Percentiles rank a stretch among this genome's conserved stretches.
phyloP scores from a whole-genome alignment of 1,139 yeast genomes.

The Kodamaea sp. region DNA sequence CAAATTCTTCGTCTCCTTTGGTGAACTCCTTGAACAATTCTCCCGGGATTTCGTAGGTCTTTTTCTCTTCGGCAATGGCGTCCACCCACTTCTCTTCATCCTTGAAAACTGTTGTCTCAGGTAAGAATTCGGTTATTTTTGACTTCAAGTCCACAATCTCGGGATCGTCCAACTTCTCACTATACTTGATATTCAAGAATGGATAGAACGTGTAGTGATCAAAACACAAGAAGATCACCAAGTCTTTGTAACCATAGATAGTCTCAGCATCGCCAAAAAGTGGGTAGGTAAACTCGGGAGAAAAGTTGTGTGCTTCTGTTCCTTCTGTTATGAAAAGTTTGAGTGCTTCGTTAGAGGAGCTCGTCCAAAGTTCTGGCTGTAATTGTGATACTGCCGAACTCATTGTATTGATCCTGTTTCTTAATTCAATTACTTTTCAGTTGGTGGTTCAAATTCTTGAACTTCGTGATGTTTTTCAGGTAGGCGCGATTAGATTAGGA shows the following conservation, averaged over 20 bases:
- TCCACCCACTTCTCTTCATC: constrained; percentile 72
- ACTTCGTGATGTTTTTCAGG: too few species aligned
- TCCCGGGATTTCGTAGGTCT: constrained; percentile 51
- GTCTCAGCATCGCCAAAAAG: constrained; percentile 90
- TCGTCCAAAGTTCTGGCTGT: constrained; percentile 21
- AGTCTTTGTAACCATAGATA: constrained; percentile 78
- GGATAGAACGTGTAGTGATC: constrained; percentile 49
- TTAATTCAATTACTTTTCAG: too few species aligned
- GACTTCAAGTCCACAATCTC: constrained; percentile 54
- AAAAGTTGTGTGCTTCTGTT: constrained; percentile 54
- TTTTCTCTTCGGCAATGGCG: constrained; percentile 49
- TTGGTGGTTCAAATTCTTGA: too few species aligned
- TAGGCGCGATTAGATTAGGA: too few species aligned
- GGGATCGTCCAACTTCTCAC: constrained; percentile 49
- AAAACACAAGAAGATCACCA: constrained; percentile 51
- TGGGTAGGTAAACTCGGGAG: constrained; percentile 86
- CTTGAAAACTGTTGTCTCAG: constrained; percentile 57
- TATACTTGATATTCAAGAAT: constrained; percentile 57
- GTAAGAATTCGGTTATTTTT: constrained; percentile 59
- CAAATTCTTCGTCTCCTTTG: constrained; percentile 19
- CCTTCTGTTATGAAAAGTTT: constrained; percentile 45
- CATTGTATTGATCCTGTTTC: too few species aligned
- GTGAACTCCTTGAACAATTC: constrained; percentile 38
- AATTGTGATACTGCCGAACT: constrained; percentile 12
- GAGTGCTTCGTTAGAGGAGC: constrained; percentile 17